Percentiles rank a stretch among this genome's conserved stretches.
Evolutionary conservation across 2,329 filamentous ascomycete genomes (phyloP).

Genomic region (Ascochyta lentis): DNA sequence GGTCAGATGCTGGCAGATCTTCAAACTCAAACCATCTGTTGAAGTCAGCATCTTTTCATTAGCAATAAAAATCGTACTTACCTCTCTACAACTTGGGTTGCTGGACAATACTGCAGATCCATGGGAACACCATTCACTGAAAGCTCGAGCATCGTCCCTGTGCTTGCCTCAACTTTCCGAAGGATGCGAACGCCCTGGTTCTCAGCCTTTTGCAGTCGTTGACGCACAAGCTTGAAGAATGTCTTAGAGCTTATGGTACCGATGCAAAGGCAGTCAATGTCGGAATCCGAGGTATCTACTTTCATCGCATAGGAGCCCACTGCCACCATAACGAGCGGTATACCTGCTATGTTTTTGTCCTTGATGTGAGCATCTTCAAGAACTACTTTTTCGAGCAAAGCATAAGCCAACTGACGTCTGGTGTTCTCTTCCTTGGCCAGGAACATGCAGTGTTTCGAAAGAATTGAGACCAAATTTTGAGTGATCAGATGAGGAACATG

Average conservation of each 20-base stretch:
- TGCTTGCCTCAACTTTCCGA: constrained; percentile 64
- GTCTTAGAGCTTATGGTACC: constrained; percentile 66
- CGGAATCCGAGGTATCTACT: constrained; percentile 66
- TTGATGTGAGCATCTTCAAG: constrained; percentile 39
- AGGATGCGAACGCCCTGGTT: constrained; percentile 58
- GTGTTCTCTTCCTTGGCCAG: constrained; percentile 56
- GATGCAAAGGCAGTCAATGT: constrained; percentile 71
- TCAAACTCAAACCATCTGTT: constrained; percentile 48
- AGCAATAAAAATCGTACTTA: constrained; percentile 25
- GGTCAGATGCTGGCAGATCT: constrained; percentile 58
- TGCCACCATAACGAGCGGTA: constrained; percentile 61
- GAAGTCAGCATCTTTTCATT: constrained; percentile 8
- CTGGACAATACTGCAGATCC: constrained; percentile 72
- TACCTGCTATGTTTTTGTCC: constrained; percentile 19
- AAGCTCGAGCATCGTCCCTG: constrained; percentile 70
- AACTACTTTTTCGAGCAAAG: constrained; percentile 54
- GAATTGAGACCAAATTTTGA: constrained; percentile 20
- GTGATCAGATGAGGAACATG: constrained; percentile 17
- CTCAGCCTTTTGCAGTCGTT: constrained; percentile 60
- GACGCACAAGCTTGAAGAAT: constrained; percentile 66
- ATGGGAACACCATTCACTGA: constrained; percentile 64
- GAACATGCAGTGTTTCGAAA: constrained; percentile 46
- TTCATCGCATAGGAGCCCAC: constrained; percentile 72
- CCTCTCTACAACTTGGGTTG: constrained; percentile 61
- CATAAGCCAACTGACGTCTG: constrained; percentile 55